Conservation (phyloP, 2,329 filamentous ascomycete species). For the Aspergillus latus region DNA sequence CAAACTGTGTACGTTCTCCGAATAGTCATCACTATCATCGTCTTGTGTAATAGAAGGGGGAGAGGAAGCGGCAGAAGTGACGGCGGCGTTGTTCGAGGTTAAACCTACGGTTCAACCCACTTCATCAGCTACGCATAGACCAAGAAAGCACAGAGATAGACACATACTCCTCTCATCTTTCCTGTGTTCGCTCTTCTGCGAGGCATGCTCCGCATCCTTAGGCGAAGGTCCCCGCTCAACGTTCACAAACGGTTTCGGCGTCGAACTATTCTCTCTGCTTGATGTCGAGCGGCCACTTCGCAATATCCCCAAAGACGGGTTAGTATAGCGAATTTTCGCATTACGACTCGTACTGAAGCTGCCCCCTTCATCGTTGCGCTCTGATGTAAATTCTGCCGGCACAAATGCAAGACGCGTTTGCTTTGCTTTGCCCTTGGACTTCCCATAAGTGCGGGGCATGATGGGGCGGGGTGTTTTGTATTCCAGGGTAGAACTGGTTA, state of each 20-base stretch:
- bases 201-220: constrained; percentile 1
- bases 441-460: constrained; percentile 35
- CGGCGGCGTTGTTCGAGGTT: constrained; percentile 5
- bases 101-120: not conserved
- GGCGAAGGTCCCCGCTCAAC: not conserved
- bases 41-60: constrained; percentile 11
- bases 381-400: constrained; percentile 30
- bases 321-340: constrained; percentile 36
- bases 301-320: constrained; percentile 27
- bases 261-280: constrained; percentile 4
- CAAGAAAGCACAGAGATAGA: not conserved
- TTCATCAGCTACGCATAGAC: not conserved
- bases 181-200: constrained; percentile 3
- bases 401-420: constrained; percentile 48
- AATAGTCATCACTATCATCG: constrained; percentile 15
- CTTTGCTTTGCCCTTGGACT: constrained; percentile 36
- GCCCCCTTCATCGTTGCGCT: constrained; percentile 20
- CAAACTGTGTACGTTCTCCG: constrained; percentile 16
- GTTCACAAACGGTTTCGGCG: constrained; percentile 12
- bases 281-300: constrained; percentile 12
- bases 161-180: constrained; percentile 1
- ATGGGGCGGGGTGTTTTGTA: not conserved
- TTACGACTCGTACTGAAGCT: constrained; percentile 34
- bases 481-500: not conserved
- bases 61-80: not conserved